A percentile compares a stretch with the other conserved stretches of the same genome.
Conservation (phyloP, 495 filamentous ascomycete genomes). For the Diplogelasinospora grovesii region DNA sequence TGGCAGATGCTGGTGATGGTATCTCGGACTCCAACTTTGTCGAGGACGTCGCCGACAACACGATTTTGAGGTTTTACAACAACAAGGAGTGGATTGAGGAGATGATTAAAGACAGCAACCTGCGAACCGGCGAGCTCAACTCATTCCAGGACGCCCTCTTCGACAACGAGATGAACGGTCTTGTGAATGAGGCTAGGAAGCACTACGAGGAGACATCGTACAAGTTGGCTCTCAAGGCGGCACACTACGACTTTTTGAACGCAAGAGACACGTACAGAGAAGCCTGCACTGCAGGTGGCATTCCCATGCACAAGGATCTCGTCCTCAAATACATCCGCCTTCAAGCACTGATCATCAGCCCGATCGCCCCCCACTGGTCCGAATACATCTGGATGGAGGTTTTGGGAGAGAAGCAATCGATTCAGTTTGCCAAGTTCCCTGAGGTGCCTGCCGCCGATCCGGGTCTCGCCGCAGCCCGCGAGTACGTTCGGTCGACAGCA, state of each 20-base stretch:
- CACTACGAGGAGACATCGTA: conserved; percentile 78
- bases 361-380: conserved; percentile 87
- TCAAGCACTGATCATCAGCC: conserved; percentile 51
- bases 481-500: conserved; percentile 70
- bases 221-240: conserved; percentile 87
- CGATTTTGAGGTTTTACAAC: conserved; percentile 76
- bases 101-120: conserved; percentile 59
- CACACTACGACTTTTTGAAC: conserved; percentile 80
- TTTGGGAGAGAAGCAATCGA: conserved; percentile 63
- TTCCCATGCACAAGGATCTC: conserved; percentile 77
- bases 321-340: conserved; percentile 73
- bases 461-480: conserved; percentile 64
- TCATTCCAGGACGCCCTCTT: conserved; percentile 85
- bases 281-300: conserved; percentile 59
- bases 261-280: conserved; percentile 90
- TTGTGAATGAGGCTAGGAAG: conserved; percentile 65
- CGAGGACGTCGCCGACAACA: conserved; percentile 85
- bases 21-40: conserved; percentile 97
- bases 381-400: conserved; percentile 92
- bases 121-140: conserved; percentile 67
- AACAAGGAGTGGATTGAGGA: conserved; percentile 93
- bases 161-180: conserved; percentile 85
- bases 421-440: conserved; percentile 78
- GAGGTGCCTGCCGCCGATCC: conserved; percentile 54
- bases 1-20: conserved; percentile 91